Evolutionary conservation across 1,284 basidiomycete genomes (phyloP).

Genomic region (Chalciporus piperatoides): DNA sequence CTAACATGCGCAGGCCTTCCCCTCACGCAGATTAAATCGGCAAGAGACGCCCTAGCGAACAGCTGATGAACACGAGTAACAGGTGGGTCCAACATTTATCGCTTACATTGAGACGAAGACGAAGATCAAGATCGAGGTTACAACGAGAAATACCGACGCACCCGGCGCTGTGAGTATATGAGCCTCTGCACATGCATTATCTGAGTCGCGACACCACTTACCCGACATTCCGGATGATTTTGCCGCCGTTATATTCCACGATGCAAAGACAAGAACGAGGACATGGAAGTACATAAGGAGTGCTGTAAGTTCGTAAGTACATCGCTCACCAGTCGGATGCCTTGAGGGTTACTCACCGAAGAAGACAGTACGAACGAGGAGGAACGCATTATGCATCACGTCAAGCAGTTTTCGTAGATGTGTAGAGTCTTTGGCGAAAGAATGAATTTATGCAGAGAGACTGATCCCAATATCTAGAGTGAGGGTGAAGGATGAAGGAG

Average conservation of each 20-base stretch:
- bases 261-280: slow-evolving; percentile 51
- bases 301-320: slow-evolving; percentile 34
- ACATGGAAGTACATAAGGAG: slow-evolving; percentile 51
- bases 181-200: background rate
- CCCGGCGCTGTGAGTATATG: slow-evolving; percentile 38
- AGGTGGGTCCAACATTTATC: background rate
- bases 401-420: slow-evolving; percentile 1
- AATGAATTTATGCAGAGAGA: background rate
- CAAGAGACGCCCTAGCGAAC: slow-evolving; percentile 30
- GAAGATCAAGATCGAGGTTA: slow-evolving; percentile 47
- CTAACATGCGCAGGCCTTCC: slow-evolving; percentile 41
- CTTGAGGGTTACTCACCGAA: slow-evolving; percentile 44
- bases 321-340: background rate
- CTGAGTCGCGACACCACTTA: slow-evolving; percentile 19
- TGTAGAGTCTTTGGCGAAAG: slow-evolving; percentile 18
- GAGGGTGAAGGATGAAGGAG: background rate
- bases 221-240: slow-evolving; percentile 37
- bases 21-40: slow-evolving; percentile 36
- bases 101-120: slow-evolving; percentile 47
- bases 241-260: slow-evolving; percentile 51
- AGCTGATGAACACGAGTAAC: background rate
- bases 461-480: no score
- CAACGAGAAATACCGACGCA: slow-evolving; percentile 48
- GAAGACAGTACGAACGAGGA: slow-evolving; percentile 52
- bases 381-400: slow-evolving; percentile 41